A percentile compares a stretch with the other conserved stretches of the same genome.
Conservation (phyloP, 202 grass and related monocot genomes). For the Dendrocalamus latiflorus region DNA sequence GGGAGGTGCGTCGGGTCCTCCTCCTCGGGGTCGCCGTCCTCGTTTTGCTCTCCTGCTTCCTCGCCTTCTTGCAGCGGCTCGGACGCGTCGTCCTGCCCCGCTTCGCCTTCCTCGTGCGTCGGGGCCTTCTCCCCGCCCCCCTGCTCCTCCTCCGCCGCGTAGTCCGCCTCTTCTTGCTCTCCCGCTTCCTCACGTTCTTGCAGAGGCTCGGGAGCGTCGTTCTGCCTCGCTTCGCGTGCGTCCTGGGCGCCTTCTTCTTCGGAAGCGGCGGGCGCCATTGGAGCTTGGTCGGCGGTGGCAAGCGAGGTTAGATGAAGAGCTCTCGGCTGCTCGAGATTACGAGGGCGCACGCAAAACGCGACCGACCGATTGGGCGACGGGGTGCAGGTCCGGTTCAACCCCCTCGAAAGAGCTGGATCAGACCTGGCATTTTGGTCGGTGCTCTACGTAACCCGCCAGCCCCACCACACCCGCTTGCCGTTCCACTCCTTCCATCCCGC, state of each 20-base stretch:
- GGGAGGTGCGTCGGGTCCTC: constrained; percentile 60
- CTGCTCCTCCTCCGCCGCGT: constrained; percentile 6
- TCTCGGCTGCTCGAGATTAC: too few species aligned
- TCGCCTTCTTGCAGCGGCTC: not conserved
- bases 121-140: not conserved
- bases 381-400: too few species aligned
- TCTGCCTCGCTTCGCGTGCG: not conserved
- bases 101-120: not conserved
- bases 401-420: too few species aligned
- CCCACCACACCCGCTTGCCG: too few species aligned
- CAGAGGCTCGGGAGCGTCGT: not conserved
- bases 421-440: too few species aligned
- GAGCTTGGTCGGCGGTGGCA: not conserved
- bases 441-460: too few species aligned
- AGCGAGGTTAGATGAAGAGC: not conserved
- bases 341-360: too few species aligned
- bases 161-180: not conserved
- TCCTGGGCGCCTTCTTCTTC: not conserved
- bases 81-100: constrained; percentile 11
- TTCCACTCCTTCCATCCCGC: too few species aligned
- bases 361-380: too few species aligned
- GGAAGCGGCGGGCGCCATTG: constrained; percentile 3
- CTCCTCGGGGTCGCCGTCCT: constrained; percentile 1
- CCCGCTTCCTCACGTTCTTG: not conserved
- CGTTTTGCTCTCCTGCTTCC: not conserved